Conservation (phyloP, 352 stramenopile species). For the Aphanomyces cochlioides region DNA sequence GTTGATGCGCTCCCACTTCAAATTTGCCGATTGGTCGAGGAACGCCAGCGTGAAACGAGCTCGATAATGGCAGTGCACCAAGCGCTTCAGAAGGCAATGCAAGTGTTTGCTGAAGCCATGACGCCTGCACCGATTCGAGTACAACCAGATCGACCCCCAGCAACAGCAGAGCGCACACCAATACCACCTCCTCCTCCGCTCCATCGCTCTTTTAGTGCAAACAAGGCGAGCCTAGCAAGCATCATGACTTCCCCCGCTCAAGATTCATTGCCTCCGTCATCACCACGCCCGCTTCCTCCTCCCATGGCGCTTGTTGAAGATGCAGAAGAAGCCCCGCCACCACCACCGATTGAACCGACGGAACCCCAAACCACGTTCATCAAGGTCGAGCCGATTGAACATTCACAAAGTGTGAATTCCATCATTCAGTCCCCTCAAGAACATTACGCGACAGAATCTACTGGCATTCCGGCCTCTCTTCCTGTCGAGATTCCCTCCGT, state of each 20-base stretch:
- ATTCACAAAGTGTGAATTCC: background rate
- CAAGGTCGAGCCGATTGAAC: too few relatives aligned
- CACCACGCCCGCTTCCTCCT: background rate
- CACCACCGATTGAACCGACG: background rate
- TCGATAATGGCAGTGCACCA: background rate
- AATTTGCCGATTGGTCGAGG: background rate
- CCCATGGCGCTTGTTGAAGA: background rate
- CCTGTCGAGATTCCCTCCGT: background rate
- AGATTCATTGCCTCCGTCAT: too few relatives aligned
- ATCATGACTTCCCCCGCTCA: background rate
- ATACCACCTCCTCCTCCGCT: background rate
- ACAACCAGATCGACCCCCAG: background rate
- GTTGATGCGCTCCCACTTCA: background rate
- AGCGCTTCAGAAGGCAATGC: background rate
- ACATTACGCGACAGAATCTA: background rate
- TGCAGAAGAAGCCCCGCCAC: background rate
- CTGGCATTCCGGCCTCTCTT: background rate
- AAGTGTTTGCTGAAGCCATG: background rate
- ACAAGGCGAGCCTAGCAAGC: slow-evolving; percentile 14
- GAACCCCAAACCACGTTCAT: too few relatives aligned
- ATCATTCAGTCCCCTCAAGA: background rate
- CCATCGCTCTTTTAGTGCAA: background rate
- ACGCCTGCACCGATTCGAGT: background rate
- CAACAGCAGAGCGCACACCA: too few relatives aligned
- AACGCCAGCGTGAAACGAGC: background rate